Evolutionary conservation across 257 asterid species (phyloP).

Genomic region (Voacanga thouarsii): DNA sequence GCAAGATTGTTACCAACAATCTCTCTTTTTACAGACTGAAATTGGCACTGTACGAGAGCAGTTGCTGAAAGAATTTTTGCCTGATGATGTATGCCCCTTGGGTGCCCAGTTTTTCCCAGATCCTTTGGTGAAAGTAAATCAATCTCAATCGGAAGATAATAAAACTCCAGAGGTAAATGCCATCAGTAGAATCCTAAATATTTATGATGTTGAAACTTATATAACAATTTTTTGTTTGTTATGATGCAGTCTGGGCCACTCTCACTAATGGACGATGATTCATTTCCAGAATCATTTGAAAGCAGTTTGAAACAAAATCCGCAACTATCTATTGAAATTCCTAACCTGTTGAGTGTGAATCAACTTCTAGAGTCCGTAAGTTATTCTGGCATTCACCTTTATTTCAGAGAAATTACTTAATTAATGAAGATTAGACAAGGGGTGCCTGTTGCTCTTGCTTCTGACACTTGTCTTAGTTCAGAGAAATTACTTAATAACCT

Average conservation of each 20-base stretch:
- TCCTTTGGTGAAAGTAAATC: conserved; percentile 31
- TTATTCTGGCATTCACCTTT: conserved; percentile 12
- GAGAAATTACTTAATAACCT: too few species aligned
- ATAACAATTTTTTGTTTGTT: conserved; percentile 18
- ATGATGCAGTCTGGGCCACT: conserved; percentile 49
- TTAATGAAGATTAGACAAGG: not conserved
- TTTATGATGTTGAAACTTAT: conserved; percentile 3
- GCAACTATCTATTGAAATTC: conserved; percentile 46
- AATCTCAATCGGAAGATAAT: conserved; percentile 29
- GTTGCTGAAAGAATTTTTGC: conserved; percentile 63
- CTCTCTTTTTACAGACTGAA: conserved; percentile 49
- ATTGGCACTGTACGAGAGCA: conserved; percentile 46
- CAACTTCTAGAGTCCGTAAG: conserved; percentile 96
- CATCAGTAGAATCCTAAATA: conserved; percentile 28
- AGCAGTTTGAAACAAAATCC: conserved; percentile 33
- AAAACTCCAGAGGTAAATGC: conserved; percentile 35
- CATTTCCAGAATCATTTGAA: conserved; percentile 43
- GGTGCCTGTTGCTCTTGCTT: not conserved
- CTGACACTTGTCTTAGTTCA: not conserved
- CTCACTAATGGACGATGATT: conserved; percentile 27
- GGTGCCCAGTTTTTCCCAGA: conserved; percentile 48
- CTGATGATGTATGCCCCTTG: conserved; percentile 57
- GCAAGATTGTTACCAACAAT: not conserved
- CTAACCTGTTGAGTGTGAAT: conserved; percentile 72
- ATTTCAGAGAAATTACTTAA: not conserved